Evolutionary conservation across 1,284 basidiomycete species (phyloP).

Genomic region (Microbotryum saponariae): DNA sequence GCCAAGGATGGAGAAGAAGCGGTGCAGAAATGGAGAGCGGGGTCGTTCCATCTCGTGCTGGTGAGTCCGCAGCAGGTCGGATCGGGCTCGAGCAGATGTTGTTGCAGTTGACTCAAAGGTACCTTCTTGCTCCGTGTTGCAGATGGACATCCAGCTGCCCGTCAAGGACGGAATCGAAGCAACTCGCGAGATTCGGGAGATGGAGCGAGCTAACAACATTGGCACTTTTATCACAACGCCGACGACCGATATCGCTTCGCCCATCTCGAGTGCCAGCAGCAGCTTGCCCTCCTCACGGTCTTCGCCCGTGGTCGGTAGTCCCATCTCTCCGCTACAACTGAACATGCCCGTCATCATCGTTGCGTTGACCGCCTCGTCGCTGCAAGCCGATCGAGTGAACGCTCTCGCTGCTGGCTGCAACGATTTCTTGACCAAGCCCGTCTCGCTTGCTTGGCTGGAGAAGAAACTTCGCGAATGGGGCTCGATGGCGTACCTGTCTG

Average conservation of each 20-base stretch:
- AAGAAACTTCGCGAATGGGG: slow-evolving; percentile 99
- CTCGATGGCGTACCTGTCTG: slow-evolving; percentile 42
- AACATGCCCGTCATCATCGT: slow-evolving; percentile 96
- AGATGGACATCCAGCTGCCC: slow-evolving; percentile 99
- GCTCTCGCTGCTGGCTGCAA: slow-evolving; percentile 97
- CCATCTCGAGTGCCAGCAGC: slow-evolving; percentile 8
- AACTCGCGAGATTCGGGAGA: slow-evolving; percentile 85
- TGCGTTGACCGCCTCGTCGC: slow-evolving; percentile 87
- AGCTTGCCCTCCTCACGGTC: slow-evolving; percentile 18
- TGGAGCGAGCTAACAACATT: slow-evolving; percentile 63
- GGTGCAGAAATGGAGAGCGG: slow-evolving; percentile 88
- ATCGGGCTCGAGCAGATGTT: not conserved
- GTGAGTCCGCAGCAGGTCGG: slow-evolving; percentile 47
- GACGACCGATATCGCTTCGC: slow-evolving; percentile 49
- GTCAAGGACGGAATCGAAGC: slow-evolving; percentile 98
- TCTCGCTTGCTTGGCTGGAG: slow-evolving; percentile 89
- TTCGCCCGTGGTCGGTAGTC: slow-evolving; percentile 9
- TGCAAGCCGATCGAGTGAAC: slow-evolving; percentile 86
- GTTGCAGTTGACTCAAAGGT: not conserved
- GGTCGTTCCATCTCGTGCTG: slow-evolving; percentile 90
- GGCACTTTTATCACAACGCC: slow-evolving; percentile 61
- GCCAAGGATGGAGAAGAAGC: slow-evolving; percentile 94
- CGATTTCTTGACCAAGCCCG: slow-evolving; percentile 96
- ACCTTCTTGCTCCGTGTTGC: not conserved
- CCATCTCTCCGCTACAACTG: slow-evolving; percentile 23